phyloP scores from a whole-genome alignment of 2,329 filamentous ascomycete species.

The Apiospora hydei region DNA sequence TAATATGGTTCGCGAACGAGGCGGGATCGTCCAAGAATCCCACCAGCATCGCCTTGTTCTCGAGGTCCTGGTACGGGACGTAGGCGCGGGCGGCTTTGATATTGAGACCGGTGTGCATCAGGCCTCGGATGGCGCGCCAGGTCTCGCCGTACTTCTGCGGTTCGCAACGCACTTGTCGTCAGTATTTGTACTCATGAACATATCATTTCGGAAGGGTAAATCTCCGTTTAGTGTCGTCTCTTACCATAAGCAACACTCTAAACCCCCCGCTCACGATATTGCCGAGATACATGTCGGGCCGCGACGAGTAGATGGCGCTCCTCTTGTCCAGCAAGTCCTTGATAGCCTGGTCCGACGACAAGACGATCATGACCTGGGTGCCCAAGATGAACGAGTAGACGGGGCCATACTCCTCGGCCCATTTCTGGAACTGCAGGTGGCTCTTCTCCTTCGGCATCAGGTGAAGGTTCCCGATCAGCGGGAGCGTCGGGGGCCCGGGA shows the following conservation, averaged over 20 bases:
- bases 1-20: constrained; percentile 51
- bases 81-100: constrained; percentile 55
- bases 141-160: constrained; percentile 37
- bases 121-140: constrained; percentile 46
- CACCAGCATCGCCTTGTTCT: constrained; percentile 61
- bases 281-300: constrained; percentile 52
- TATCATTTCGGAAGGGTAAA: too few species aligned
- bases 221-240: neutral
- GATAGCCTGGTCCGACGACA: constrained; percentile 52
- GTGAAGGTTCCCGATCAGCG: constrained; percentile 60
- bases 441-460: constrained; percentile 51
- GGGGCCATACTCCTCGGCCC: constrained; percentile 58
- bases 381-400: constrained; percentile 60
- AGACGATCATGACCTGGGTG: constrained; percentile 54
- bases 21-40: constrained; percentile 55
- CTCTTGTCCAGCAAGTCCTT: constrained; percentile 61
- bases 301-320: constrained; percentile 56
- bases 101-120: constrained; percentile 56
- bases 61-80: constrained; percentile 61
- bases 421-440: constrained; percentile 57
- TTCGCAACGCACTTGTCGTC: neutral
- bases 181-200: neutral
- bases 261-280: constrained; percentile 38
- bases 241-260: constrained; percentile 33
- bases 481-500: constrained; percentile 59